These are phyloP conservation scores for Amanita pseudoporphyria DNA, from an alignment of 768 basidiomycete species.

Conservation along the genomic window DNA sequence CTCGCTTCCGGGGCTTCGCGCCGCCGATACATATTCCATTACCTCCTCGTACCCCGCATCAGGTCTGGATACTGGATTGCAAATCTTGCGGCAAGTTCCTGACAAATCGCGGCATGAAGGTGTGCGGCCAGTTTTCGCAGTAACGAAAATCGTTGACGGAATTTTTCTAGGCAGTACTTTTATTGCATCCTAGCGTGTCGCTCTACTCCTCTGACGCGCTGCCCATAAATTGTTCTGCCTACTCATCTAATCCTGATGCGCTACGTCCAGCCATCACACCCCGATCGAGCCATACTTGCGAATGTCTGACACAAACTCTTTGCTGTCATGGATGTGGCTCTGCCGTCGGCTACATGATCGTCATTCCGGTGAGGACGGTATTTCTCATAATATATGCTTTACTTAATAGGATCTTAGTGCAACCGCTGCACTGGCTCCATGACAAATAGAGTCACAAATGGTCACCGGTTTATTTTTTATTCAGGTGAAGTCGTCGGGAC, in stretches of 20 bases:
- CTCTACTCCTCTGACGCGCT: constrained; percentile 78
- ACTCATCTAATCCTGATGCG: constrained; percentile 36
- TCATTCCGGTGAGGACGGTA: constrained; percentile 40
- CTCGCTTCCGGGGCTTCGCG: constrained; percentile 26
- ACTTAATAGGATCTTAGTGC: constrained; percentile 31
- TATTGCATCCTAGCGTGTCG: constrained; percentile 71
- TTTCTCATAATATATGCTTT: background rate
- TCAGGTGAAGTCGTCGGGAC: constrained; percentile 53
- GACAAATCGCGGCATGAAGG: constrained; percentile 84
- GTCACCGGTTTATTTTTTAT: constrained; percentile 84
- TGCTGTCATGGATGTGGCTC: constrained; percentile 74
- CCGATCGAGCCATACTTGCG: constrained; percentile 53
- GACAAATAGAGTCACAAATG: constrained; percentile 68
- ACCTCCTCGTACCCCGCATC: constrained; percentile 44
- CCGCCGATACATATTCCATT: constrained; percentile 32
- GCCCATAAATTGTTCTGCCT: constrained; percentile 68
- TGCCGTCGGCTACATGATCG: constrained; percentile 73
- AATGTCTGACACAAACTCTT: constrained; percentile 76
- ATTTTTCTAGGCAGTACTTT: constrained; percentile 61
- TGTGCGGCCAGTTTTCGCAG: constrained; percentile 14
- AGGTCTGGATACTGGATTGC: constrained; percentile 79
- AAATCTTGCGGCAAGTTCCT: constrained; percentile 63
- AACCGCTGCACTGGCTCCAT: constrained; percentile 62
- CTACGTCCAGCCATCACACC: constrained; percentile 23
- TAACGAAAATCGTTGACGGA: background rate